Evolutionary conservation across 2,329 filamentous ascomycete species (phyloP), one percentile per base, ranked within the genome.

Genomic region (Fusarium sp.): DNA sequence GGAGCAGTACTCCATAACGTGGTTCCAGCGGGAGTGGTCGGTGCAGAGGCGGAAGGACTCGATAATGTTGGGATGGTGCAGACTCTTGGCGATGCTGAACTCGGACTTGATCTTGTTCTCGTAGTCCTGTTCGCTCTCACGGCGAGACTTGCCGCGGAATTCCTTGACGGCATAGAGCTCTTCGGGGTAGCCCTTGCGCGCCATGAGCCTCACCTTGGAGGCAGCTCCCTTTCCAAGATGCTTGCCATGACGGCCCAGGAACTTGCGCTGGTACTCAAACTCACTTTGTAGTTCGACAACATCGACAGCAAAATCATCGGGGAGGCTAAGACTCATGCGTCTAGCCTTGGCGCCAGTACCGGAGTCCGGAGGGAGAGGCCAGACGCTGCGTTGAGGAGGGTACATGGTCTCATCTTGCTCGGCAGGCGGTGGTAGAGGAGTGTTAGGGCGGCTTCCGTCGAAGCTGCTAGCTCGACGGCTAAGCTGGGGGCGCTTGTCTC

Each of bases 1-100:
- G 4, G 90, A 88, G 84, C 95, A 97, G 81, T 94, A 97, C 81
- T 98, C 94, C 95, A 98, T 98, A 66, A 97, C 94, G 81, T 97
- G 94, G 81, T 95, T 95, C 93, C 94, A 97, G 43, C 92, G 91
- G 35, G 90, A 91, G 76, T 92, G 89, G 76, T 95, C 89, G 16
- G 89, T 91, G 84, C 94, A 97, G 7, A 97, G 87, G 34, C 92
- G 90, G 65, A 95, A 85, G 0, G 94, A 95, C 82, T 94, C 90
- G 73, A 97, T 93, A 77, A 97, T 94, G 81, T 97, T 97, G 60
- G 95, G 94, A 80, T 97, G 95, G 78, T 95, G 90, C 70, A 95
- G 84, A 74, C 93, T 94, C 85, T 95, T 95, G 70, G 94, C 94
- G 74, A 97, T 95, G 82, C 92, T 94, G 84, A 92, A 98, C 81